These are phyloP conservation scores for Kwoniella shivajii DNA, from an alignment of 1,284 basidiomycete genomes.

Conservation along the genomic window DNA sequence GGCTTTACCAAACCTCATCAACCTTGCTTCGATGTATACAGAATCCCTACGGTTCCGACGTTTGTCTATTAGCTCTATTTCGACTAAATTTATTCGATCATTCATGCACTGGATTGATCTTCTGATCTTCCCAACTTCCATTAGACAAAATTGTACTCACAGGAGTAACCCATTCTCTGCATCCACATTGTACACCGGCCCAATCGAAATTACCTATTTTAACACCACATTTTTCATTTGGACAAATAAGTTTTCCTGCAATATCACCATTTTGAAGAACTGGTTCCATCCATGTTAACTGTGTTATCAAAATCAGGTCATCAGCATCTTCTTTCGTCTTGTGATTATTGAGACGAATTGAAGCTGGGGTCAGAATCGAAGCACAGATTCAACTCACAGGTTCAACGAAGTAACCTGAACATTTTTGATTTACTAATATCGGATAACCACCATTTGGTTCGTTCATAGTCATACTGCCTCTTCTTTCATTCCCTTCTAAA, in stretches of 20 bases:
- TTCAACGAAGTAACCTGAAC: slow-evolving; percentile 95
- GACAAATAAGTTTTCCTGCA: slow-evolving; percentile 86
- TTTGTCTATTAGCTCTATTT: too few relatives aligned
- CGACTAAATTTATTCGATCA: too few relatives aligned
- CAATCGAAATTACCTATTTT: slow-evolving; percentile 97
- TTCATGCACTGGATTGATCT: too few relatives aligned
- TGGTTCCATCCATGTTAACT: slow-evolving; percentile 95
- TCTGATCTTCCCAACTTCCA: not conserved
- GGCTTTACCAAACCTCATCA: slow-evolving; percentile 67
- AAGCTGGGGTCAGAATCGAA: not conserved
- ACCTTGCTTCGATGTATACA: slow-evolving; percentile 88
- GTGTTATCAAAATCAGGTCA: slow-evolving; percentile 1
- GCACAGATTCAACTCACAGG: slow-evolving; percentile 63
- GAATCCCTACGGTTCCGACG: slow-evolving; percentile 65
- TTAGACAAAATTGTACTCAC: slow-evolving; percentile 57
- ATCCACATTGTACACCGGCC: slow-evolving; percentile 91
- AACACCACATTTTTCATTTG: slow-evolving; percentile 80
- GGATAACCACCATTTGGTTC: slow-evolving; percentile 59
- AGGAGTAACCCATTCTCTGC: slow-evolving; percentile 86
- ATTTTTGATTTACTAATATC: slow-evolving; percentile 72
- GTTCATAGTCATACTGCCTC: slow-evolving; percentile 6
- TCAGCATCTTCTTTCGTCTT: not conserved
- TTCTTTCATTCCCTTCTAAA: not conserved
- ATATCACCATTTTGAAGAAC: slow-evolving; percentile 72
- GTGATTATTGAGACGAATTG: not conserved